phyloP scores from a whole-genome alignment of 139 green algal species.

The Nannochloris sp. region DNA sequence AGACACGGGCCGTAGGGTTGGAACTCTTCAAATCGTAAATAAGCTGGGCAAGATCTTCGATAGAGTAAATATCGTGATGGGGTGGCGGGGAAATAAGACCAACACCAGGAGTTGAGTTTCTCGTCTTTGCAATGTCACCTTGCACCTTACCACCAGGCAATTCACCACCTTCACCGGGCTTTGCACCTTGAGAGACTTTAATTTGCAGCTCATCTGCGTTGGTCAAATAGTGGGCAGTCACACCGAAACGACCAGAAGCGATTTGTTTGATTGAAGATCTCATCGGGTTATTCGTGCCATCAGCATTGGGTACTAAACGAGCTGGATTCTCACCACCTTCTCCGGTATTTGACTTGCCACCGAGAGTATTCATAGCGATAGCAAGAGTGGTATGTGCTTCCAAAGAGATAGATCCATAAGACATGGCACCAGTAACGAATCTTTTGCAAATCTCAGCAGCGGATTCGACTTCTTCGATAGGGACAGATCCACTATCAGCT shows the following conservation, averaged over 20 bases:
- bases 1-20: slow-evolving; percentile 58
- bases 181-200: slow-evolving; percentile 81
- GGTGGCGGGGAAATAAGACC: slow-evolving; percentile 85
- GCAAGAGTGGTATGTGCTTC: slow-evolving; percentile 90
- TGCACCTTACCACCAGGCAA: slow-evolving; percentile 87
- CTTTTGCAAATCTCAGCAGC: slow-evolving; percentile 83
- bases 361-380: slow-evolving; percentile 90
- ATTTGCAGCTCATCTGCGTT: slow-evolving; percentile 95
- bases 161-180: slow-evolving; percentile 85
- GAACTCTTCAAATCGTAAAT: slow-evolving; percentile 88
- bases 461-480: slow-evolving; percentile 68
- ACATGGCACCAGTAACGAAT: slow-evolving; percentile 85
- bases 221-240: slow-evolving; percentile 89
- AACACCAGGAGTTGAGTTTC: slow-evolving; percentile 82
- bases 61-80: slow-evolving; percentile 99
- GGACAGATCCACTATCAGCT: slow-evolving; percentile 1
- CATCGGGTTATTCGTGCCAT: slow-evolving; percentile 78
- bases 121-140: slow-evolving; percentile 54
- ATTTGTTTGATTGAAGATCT: slow-evolving; percentile 86
- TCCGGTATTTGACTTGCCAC: slow-evolving; percentile 72
- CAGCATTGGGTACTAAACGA: slow-evolving; percentile 62
- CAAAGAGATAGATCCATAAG: slow-evolving; percentile 80
- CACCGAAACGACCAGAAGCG: slow-evolving; percentile 83
- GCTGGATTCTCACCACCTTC: slow-evolving; percentile 91
- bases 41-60: slow-evolving; percentile 96